Percentiles rank a stretch among this genome's conserved stretches.
Evolutionary conservation across 257 asterid species (phyloP).

Genomic region (Solanum chilense): DNA sequence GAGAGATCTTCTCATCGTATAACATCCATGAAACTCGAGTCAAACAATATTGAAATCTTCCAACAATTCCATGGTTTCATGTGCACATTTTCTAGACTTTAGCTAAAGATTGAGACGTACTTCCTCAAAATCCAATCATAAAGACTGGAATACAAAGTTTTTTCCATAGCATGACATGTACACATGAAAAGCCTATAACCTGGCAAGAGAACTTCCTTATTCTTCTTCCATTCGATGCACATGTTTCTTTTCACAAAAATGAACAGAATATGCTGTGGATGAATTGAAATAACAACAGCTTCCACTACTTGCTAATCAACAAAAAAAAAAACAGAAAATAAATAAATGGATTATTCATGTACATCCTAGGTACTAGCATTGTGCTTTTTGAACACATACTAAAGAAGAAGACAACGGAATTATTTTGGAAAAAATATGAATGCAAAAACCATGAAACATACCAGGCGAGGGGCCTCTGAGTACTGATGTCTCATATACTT

Average conservation of each 20-base stretch:
- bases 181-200: not conserved
- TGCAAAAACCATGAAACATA: constrained; percentile 23
- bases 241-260: not conserved
- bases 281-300: not conserved
- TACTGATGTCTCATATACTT: constrained; percentile 59
- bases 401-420: not conserved
- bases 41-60: not conserved
- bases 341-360: not conserved
- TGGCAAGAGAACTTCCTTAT: not conserved
- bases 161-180: not conserved
- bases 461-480: constrained; percentile 87
- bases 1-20: not conserved
- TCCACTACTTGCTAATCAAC: not conserved
- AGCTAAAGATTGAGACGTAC: not conserved
- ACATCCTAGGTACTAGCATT: not conserved
- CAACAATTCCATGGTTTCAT: not conserved
- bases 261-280: not conserved
- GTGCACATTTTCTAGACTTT: not conserved
- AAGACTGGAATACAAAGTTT: not conserved
- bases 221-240: not conserved
- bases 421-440: not conserved
- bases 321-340: not conserved
- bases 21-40: not conserved
- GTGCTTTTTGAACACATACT: not conserved
- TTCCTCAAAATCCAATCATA: not conserved